Evolutionary conservation across 2,329 filamentous ascomycete species (phyloP).

Genomic region (Bipolaris cookei): DNA sequence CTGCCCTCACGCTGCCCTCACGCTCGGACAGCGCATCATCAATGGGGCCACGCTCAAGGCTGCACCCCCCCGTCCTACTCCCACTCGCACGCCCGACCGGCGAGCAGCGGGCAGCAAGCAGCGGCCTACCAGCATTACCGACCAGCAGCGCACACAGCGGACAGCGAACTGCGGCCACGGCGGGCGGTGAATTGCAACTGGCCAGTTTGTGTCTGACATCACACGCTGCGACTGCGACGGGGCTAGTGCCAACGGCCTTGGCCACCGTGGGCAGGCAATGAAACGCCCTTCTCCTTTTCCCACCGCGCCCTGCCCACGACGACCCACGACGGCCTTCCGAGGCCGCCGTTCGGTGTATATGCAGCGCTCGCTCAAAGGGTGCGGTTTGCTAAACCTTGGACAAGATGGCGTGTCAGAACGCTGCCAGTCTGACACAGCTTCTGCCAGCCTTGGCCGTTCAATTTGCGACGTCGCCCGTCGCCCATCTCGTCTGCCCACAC

Average conservation of each 20-base stretch:
- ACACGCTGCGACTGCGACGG: slow-evolving; percentile 21
- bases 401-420: slow-evolving; percentile 35
- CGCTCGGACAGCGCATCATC: slow-evolving; percentile 31
- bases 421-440: slow-evolving; percentile 35
- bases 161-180: slow-evolving; percentile 20
- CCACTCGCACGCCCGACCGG: neutral
- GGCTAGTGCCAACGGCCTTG: slow-evolving; percentile 40
- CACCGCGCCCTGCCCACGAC: neutral
- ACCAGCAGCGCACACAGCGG: neutral
- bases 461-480: slow-evolving; percentile 32
- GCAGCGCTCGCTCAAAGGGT: too few species aligned
- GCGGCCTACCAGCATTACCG: neutral
- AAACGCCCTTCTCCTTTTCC: slow-evolving; percentile 43
- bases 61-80: neutral
- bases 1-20: slow-evolving; percentile 13
- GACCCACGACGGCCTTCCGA: too few species aligned
- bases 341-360: too few species aligned
- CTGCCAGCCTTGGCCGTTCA: slow-evolving; percentile 31
- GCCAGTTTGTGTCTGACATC: slow-evolving; percentile 42
- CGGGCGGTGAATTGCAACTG: slow-evolving; percentile 15
- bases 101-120: neutral
- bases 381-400: slow-evolving; percentile 36
- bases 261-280: slow-evolving; percentile 19
- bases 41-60: slow-evolving; percentile 25
- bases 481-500: slow-evolving; percentile 21